Conservation (phyloP, 805 yeast genomes). For the Phaffomyces antillensis region DNA sequence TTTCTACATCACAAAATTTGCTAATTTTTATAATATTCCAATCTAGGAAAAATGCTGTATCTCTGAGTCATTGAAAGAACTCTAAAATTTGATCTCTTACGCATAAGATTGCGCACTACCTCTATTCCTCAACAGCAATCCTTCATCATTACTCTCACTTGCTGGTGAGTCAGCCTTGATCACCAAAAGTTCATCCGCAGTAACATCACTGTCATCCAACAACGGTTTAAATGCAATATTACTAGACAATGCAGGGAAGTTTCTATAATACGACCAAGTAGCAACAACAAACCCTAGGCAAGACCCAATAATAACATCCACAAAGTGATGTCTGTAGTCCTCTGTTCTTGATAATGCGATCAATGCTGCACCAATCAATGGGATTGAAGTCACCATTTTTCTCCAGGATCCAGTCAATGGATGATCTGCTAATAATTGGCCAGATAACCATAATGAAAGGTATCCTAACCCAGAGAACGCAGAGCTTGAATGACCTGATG, state of each 20-base stretch:
- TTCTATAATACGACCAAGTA: conserved; percentile 31
- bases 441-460: conserved; percentile 56
- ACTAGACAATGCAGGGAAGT: conserved; percentile 31
- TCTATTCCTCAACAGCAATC: conserved; percentile 9
- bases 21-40: no score
- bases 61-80: background rate
- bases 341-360: conserved; percentile 84
- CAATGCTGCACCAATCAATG: conserved; percentile 59
- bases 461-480: conserved; percentile 65
- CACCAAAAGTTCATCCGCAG: conserved; percentile 19
- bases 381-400: conserved; percentile 42
- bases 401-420: conserved; percentile 58
- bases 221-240: conserved; percentile 32
- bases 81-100: background rate
- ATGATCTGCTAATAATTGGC: conserved; percentile 50
- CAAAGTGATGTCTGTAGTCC: conserved; percentile 90
- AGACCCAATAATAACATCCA: conserved; percentile 75
- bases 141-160: conserved; percentile 6
- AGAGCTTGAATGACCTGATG: conserved; percentile 73
- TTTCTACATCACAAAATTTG: no score
- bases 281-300: conserved; percentile 58
- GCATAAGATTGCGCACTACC: background rate
- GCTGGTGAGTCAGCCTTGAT: conserved; percentile 11
- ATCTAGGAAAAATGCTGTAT: no score
- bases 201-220: conserved; percentile 34